Evolutionary conservation across 306 rosid species (phyloP).

Genomic region (Cucumis sativus): DNA sequence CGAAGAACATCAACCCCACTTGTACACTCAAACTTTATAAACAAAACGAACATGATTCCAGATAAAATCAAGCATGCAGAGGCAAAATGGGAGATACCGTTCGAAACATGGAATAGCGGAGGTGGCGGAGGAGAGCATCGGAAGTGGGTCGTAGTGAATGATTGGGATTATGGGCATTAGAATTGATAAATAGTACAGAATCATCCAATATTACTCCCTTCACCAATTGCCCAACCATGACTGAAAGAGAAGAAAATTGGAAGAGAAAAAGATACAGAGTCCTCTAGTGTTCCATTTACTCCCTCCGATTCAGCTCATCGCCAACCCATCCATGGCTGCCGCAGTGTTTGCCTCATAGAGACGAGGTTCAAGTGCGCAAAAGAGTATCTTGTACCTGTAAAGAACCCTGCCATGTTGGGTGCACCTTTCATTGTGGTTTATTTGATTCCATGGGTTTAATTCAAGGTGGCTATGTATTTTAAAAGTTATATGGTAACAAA

Average conservation of each 20-base stretch:
- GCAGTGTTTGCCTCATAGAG: not conserved
- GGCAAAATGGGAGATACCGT: conserved; percentile 10
- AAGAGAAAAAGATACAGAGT: not conserved
- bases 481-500: no score
- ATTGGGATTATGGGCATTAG: conserved; percentile 9
- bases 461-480: no score
- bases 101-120: conserved; percentile 34
- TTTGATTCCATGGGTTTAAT: no score
- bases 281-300: no score
- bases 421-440: no score
- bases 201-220: conserved; percentile 57
- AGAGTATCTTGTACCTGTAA: no score
- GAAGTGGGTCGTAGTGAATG: conserved; percentile 19
- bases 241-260: not conserved
- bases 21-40: not conserved
- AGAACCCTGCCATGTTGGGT: no score
- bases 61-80: not conserved
- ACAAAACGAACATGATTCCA: not conserved
- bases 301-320: not conserved
- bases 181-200: conserved; percentile 22
- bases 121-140: conserved; percentile 43
- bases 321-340: not conserved
- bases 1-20: not conserved
- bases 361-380: not conserved
- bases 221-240: conserved; percentile 9